Evolutionary conservation across 352 stramenopile species (phyloP).

Genomic region (Globisporangium orthogonon): DNA sequence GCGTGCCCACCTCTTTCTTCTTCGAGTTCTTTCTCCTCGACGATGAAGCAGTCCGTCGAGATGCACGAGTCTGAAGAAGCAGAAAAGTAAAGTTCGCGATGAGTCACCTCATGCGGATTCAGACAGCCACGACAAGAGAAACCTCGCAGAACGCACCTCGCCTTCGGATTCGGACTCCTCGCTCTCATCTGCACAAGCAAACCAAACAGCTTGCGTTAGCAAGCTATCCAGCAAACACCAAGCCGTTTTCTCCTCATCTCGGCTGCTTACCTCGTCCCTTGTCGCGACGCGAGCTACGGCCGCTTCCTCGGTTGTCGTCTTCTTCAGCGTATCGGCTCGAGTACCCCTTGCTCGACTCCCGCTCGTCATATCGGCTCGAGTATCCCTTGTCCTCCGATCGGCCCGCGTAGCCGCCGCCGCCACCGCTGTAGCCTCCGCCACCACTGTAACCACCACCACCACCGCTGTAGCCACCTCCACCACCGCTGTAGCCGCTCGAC

Average conservation of each 20-base stretch:
- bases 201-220: too few species aligned
- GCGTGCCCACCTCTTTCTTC: conserved; percentile 58
- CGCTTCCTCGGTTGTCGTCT: conserved; percentile 30
- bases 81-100: not conserved
- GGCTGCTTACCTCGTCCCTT: conserved; percentile 25
- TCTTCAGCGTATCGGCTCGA: conserved; percentile 70
- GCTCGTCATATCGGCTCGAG: conserved; percentile 44
- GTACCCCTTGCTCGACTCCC: conserved; percentile 50
- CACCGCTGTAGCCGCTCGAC: conserved; percentile 11
- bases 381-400: conserved; percentile 19
- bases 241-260: not conserved
- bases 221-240: not conserved
- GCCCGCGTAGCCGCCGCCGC: conserved; percentile 16
- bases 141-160: conserved; percentile 23
- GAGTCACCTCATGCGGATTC: not conserved
- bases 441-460: conserved; percentile 26
- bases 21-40: conserved; percentile 59
- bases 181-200: conserved; percentile 27
- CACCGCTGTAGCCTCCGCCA: conserved; percentile 15
- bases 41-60: conserved; percentile 48
- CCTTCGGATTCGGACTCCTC: conserved; percentile 72
- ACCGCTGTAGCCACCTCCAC: conserved; percentile 17
- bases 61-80: conserved; percentile 17
- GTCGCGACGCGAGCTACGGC: conserved; percentile 29
- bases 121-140: not conserved